phyloP scores from a whole-genome alignment of 352 stramenopile species.

The Nothophytophthora sp. region DNA sequence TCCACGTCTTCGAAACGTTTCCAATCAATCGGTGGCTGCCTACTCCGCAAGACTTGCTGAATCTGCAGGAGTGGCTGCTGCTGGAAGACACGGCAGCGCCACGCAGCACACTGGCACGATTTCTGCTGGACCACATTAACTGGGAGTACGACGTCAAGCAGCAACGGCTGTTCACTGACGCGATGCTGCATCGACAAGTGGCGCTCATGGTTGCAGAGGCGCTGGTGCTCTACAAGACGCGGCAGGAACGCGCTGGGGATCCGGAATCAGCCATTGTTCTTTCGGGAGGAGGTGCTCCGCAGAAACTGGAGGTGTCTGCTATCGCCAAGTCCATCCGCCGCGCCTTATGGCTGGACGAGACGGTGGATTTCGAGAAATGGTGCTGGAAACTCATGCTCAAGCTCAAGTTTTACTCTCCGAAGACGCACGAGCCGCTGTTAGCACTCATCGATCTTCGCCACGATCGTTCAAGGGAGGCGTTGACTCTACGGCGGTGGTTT shows the following conservation, averaged over 20 bases:
- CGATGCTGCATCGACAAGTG: constrained; percentile 78
- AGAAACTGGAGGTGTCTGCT: constrained; percentile 52
- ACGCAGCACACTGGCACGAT: constrained; percentile 65
- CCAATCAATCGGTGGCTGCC: constrained; percentile 85
- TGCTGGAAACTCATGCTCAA: constrained; percentile 87
- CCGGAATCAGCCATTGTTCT: constrained; percentile 38
- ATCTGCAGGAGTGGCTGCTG: constrained; percentile 81
- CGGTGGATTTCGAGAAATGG: constrained; percentile 82
- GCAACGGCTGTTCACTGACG: constrained; percentile 59
- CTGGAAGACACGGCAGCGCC: constrained; percentile 69
- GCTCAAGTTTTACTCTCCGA: constrained; percentile 79
- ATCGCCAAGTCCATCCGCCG: constrained; percentile 80
- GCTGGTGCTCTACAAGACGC: constrained; percentile 65
- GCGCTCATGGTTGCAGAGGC: constrained; percentile 79
- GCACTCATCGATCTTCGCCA: constrained; percentile 71
- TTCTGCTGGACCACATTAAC: constrained; percentile 84
- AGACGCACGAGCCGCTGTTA: constrained; percentile 65
- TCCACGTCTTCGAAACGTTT: constrained; percentile 85
- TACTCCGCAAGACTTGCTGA: constrained; percentile 58
- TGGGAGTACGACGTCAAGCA: constrained; percentile 81
- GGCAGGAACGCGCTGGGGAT: constrained; percentile 39
- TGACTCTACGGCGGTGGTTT: constrained; percentile 83
- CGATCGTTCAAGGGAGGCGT: constrained; percentile 70
- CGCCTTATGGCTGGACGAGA: constrained; percentile 61
- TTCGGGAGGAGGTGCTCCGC: constrained; percentile 44